Evolutionary conservation across 768 basidiomycete species (phyloP).

Genomic region (Boletus patriciae): DNA sequence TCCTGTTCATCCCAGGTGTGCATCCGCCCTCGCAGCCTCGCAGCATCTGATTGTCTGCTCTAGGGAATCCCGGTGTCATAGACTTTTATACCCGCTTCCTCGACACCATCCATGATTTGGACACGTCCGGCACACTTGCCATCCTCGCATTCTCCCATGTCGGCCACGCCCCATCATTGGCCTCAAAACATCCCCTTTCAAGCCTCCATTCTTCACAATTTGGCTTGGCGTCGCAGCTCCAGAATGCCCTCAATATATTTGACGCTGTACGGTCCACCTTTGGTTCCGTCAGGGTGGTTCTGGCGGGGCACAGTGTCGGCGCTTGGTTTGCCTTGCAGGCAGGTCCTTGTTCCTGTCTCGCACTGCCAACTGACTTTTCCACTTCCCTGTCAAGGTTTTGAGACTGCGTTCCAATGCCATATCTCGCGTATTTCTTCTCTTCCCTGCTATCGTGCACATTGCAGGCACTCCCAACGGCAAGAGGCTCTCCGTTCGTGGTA

Average conservation of each 20-base stretch:
- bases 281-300: slow-evolving; percentile 40
- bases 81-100: slow-evolving; percentile 72
- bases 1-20: slow-evolving; percentile 54
- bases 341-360: slow-evolving; percentile 12
- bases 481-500: slow-evolving; percentile 50
- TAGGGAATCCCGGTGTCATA: slow-evolving; percentile 59
- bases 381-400: slow-evolving; percentile 41
- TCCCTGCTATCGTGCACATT: slow-evolving; percentile 69
- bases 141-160: slow-evolving; percentile 65
- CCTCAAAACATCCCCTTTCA: slow-evolving; percentile 1
- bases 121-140: slow-evolving; percentile 39
- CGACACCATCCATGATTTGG: slow-evolving; percentile 44
- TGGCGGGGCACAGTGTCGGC: slow-evolving; percentile 72
- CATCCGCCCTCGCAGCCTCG: not conserved
- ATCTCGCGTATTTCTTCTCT: slow-evolving; percentile 56
- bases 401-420: slow-evolving; percentile 44
- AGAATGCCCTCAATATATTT: slow-evolving; percentile 54
- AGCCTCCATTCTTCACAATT: slow-evolving; percentile 24
- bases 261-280: slow-evolving; percentile 42
- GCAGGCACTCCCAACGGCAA: slow-evolving; percentile 63
- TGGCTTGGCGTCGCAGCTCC: slow-evolving; percentile 50
- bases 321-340: slow-evolving; percentile 68
- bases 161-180: slow-evolving; percentile 52
- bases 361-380: not conserved
- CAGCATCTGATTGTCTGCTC: not conserved